Evolutionary conservation across 192 early-diverging fungal species (phyloP), one percentile per base, ranked within the genome.

Genomic region (Spizellomyces sp.): DNA sequence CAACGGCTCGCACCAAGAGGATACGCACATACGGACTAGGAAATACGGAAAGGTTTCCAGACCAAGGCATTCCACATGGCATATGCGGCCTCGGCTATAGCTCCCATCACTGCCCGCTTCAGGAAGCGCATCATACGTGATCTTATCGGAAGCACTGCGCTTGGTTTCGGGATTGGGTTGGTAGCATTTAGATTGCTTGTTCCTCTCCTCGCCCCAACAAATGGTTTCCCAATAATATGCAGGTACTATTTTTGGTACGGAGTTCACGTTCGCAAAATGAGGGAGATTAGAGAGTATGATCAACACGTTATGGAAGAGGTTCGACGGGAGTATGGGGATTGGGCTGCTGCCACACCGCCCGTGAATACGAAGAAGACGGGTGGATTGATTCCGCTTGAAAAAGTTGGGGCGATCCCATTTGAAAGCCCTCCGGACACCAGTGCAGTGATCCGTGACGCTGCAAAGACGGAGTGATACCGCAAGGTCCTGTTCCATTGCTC

Each of bases 61-160:
- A 36, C 27, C 27, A 36, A 36, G 27, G 27, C 27, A 36, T 36
- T 36, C 27, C 27, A 2, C 27, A 36, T 36, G 27, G 27, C 27
- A 36, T 7, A 56, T 56, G 70, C 70, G 10, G 67, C 80, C 10
- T 79, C 77, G 43, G 80, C 83, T 41, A 67, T 85, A 55, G 81
- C 81, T 12, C 83, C 81, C 57, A 85, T 85, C 77, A 80, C 78
- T 43, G 77, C 75, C 67, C 71, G 77, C 62, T 80, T 85, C 74
- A 45, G 64, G 19, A 47, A 60, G 15, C 61, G 77, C 5, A 64
- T 85, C 36, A 52, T 77, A 46, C 67, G 76, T 44, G 83, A 85
- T 75, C 21, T 85, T 54, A 81, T 82, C 36, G 81, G 70, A 45
- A 74, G 70, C 45, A 45, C 79, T 61, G 57, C 71, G 56, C 22